Evolutionary conservation across 225 moss, liverwort and hornwort genomes (phyloP), one percentile per base, ranked within the genome.

Genomic region (Polytrichum commune): DNA sequence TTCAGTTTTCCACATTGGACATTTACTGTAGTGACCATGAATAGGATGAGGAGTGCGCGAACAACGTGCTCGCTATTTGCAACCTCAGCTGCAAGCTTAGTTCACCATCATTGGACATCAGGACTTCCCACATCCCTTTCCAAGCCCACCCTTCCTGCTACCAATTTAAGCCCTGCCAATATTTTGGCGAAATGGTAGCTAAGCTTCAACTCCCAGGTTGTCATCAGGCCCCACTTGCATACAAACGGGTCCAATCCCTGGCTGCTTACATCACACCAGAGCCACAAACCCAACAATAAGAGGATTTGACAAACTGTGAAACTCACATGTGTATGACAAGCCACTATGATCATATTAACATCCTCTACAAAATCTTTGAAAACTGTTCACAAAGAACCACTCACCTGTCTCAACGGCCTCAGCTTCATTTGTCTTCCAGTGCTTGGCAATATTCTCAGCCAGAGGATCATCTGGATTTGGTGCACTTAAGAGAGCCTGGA

Each of bases 391-490:
- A 69, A 54, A 19, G 6, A 10, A 32, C 46, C 22, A 81, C 88
- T 53, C 68, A 97, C 93, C 93, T 66, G 96, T 96, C 65, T 90
- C 93, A 22, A 96, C 93, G 4, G 96, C 96, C 84, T 96, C 93
- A 0, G 80, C 80, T 89, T 96, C 96, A 72, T 93, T 91, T 54
- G 90, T 79, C 74, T 93, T 97, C 96, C 93, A 97, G 88, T 97
- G 96, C 69, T 97, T 97, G 5, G 96, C 96, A 53, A 97, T 89
- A 66, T 97, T 97, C 61, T 97, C 96, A 73, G 93, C 96, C 65
- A 97, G 79, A 30, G 96, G 96, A 78, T 97, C 96, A 71, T 97
- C 96, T 19, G 96, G 96, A 68, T 97, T 97, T 8, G 96, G 96
- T 55, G 96, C 96, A 86, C 96, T 97, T 79, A 97, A 76, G 23